These are phyloP conservation scores for Chaetomiaceae sp. DNA, from an alignment of 2,329 filamentous ascomycete genomes.

Conservation along the genomic window DNA sequence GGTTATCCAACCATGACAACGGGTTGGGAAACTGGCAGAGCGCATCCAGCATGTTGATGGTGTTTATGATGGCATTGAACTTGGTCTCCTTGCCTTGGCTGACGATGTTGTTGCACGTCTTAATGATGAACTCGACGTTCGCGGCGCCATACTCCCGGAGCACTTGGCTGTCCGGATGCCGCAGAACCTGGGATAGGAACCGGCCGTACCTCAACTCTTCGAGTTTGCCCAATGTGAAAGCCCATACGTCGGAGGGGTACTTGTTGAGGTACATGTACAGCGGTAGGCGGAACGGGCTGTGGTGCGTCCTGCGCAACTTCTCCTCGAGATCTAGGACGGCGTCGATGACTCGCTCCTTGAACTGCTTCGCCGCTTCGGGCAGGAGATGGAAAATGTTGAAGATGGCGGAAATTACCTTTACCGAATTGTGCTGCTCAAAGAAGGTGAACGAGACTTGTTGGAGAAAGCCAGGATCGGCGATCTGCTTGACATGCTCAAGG, in stretches of 20 bases:
- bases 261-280: constrained; percentile 91
- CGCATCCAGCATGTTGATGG: constrained; percentile 78
- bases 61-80: constrained; percentile 72
- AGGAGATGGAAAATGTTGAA: constrained; percentile 97
- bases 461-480: constrained; percentile 73
- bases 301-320: constrained; percentile 77
- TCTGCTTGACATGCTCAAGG: constrained; percentile 88
- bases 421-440: constrained; percentile 85
- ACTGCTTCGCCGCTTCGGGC: constrained; percentile 81
- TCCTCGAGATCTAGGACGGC: constrained; percentile 86
- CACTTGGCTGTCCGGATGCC: constrained; percentile 67
- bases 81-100: constrained; percentile 65
- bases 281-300: constrained; percentile 86
- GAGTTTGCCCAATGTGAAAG: constrained; percentile 71
- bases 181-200: constrained; percentile 82
- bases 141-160: constrained; percentile 70
- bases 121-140: constrained; percentile 68
- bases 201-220: constrained; percentile 84
- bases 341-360: constrained; percentile 85
- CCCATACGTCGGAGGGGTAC: constrained; percentile 84
- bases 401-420: constrained; percentile 92
- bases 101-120: constrained; percentile 59
- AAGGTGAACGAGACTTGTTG: constrained; percentile 93
- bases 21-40: constrained; percentile 64
- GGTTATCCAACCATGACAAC: constrained; percentile 67